A percentile compares a stretch with the other conserved stretches of the same genome.
phyloP scores from a whole-genome alignment of 2,329 filamentous ascomycete genomes.

The Apiospora malaysiana region DNA sequence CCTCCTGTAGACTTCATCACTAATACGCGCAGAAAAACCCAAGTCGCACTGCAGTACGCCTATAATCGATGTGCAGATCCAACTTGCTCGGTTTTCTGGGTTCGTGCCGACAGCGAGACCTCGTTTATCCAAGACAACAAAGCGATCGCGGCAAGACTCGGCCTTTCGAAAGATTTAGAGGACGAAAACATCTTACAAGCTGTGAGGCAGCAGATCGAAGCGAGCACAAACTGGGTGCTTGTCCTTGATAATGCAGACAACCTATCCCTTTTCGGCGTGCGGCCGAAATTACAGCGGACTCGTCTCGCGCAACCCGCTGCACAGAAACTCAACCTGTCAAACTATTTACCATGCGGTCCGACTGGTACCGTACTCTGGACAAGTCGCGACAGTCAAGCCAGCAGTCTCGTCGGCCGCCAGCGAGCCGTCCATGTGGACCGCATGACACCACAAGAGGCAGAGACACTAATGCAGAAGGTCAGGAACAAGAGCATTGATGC shows the following conservation, averaged over 20 bases:
- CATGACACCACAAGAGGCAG: conserved; percentile 33
- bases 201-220: conserved; percentile 30
- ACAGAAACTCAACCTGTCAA: conserved; percentile 24
- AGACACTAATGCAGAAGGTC: conserved; percentile 25
- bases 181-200: conserved; percentile 21
- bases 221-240: conserved; percentile 36
- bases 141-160: conserved; percentile 22
- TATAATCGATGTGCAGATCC: not conserved
- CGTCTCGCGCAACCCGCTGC: conserved; percentile 27
- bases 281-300: no score
- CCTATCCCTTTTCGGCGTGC: conserved; percentile 35
- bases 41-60: not conserved
- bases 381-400: conserved; percentile 36
- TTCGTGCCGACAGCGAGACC: conserved; percentile 2
- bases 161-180: conserved; percentile 8
- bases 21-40: conserved; percentile 11
- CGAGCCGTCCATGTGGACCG: conserved; percentile 32
- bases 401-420: conserved; percentile 32
- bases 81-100: not conserved
- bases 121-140: not conserved
- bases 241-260: conserved; percentile 45
- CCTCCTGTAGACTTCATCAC: not conserved
- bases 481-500: not conserved
- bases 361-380: conserved; percentile 41
- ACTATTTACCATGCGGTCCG: conserved; percentile 35